Evolutionary conservation across 1,139 yeast species (phyloP).

Genomic region (Hemisphaericaspora xylofermentans): DNA sequence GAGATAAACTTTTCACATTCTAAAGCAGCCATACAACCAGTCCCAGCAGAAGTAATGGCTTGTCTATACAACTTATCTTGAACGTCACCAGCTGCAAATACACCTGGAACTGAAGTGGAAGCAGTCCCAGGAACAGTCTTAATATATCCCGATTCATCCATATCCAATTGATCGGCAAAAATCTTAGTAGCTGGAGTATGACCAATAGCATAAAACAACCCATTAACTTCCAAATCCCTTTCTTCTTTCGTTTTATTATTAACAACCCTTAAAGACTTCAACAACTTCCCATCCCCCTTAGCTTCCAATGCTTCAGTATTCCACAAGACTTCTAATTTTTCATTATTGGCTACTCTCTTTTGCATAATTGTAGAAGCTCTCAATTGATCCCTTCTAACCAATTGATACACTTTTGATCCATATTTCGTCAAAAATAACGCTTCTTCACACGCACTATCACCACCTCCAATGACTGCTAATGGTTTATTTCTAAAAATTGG

Average conservation of each 20-base stretch:
- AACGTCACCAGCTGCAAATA: constrained; percentile 98
- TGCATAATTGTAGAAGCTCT: constrained; percentile 97
- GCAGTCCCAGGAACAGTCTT: constrained; percentile 87
- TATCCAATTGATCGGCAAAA: constrained; percentile 73
- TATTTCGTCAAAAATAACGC: constrained; percentile 94
- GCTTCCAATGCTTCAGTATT: constrained; percentile 86
- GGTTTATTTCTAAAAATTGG: constrained; percentile 98
- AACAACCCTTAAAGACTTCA: constrained; percentile 58
- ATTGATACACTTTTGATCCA: constrained; percentile 89
- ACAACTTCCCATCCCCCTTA: constrained; percentile 84
- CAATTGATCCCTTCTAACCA: constrained; percentile 90
- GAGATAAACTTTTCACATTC: constrained; percentile 86
- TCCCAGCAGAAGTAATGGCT: constrained; percentile 98
- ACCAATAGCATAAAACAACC: constrained; percentile 97
- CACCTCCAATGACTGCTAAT: constrained; percentile 96
- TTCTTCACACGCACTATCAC: constrained; percentile 99
- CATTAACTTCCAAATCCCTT: constrained; percentile 74
- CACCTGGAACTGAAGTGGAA: constrained; percentile 83
- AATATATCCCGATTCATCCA: constrained; percentile 87
- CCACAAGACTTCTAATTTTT: constrained; percentile 87
- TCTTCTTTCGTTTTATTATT: constrained; percentile 72
- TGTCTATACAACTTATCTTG: constrained; percentile 97
- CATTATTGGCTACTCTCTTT: constrained; percentile 79
- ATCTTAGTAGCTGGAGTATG: constrained; percentile 90
- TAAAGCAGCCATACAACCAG: constrained; percentile 99